These are phyloP conservation scores for Pseudogymnoascus verrucosus DNA, from an alignment of 2,329 filamentous ascomycete genomes.

Conservation along the genomic window DNA sequence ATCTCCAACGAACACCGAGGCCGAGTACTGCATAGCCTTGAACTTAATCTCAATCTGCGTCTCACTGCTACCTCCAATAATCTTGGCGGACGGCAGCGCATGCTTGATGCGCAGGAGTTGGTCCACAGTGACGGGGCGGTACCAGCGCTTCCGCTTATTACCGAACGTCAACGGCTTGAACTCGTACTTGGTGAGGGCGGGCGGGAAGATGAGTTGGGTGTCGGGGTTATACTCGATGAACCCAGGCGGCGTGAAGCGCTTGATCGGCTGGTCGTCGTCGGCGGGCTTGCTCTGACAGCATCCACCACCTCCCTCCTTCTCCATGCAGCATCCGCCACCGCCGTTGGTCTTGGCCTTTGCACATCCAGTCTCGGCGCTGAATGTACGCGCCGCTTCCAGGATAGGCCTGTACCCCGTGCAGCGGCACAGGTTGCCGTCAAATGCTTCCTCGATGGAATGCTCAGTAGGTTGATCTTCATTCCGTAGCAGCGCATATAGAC, in stretches of 20 bases:
- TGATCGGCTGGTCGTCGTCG: slow-evolving; percentile 46
- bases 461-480: slow-evolving; percentile 73
- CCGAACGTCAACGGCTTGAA: slow-evolving; percentile 79
- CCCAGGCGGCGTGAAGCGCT: slow-evolving; percentile 72
- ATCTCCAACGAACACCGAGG: slow-evolving; percentile 88
- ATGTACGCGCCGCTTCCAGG: slow-evolving; percentile 86
- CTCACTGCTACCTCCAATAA: slow-evolving; percentile 93
- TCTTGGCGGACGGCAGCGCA: slow-evolving; percentile 75
- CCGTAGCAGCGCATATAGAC: slow-evolving; percentile 81
- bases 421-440: slow-evolving; percentile 91
- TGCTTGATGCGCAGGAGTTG: slow-evolving; percentile 90
- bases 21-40: slow-evolving; percentile 83
- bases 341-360: slow-evolving; percentile 42
- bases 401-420: slow-evolving; percentile 96
- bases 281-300: slow-evolving; percentile 60
- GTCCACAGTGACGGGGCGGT: slow-evolving; percentile 74
- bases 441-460: slow-evolving; percentile 86
- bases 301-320: slow-evolving; percentile 39
- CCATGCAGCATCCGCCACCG: slow-evolving; percentile 62
- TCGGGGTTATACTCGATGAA: slow-evolving; percentile 93
- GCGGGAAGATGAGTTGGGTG: slow-evolving; percentile 92
- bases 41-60: slow-evolving; percentile 99
- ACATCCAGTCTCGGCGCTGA: slow-evolving; percentile 48
- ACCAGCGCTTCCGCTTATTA: slow-evolving; percentile 93
- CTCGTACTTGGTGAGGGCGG: slow-evolving; percentile 72